phyloP scores from a whole-genome alignment of 129 eudicot genomes.

The Cynara cardunculus region DNA sequence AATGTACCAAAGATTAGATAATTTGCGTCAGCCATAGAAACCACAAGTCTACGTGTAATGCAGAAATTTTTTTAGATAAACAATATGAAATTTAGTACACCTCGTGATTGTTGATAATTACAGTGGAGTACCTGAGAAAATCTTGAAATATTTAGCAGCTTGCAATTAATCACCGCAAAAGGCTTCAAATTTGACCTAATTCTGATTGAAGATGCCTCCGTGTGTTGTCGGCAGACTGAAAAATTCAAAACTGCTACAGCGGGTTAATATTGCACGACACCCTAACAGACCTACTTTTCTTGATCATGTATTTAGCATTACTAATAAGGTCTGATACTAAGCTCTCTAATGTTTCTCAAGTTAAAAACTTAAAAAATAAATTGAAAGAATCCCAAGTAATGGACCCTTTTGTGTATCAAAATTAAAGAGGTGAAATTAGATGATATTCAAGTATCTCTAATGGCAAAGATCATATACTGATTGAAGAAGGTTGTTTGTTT shows the following conservation, averaged over 20 bases:
- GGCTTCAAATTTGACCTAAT: slow-evolving; percentile 13
- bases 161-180: slow-evolving; percentile 11
- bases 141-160: slow-evolving; percentile 5
- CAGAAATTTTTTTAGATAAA: background rate
- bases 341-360: too few species aligned
- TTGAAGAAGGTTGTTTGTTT: background rate
- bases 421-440: too few species aligned
- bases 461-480: slow-evolving; percentile 10
- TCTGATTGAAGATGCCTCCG: slow-evolving; percentile 19
- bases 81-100: background rate
- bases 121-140: slow-evolving; percentile 20
- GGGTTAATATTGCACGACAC: too few species aligned
- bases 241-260: slow-evolving; percentile 16
- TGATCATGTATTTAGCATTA: too few species aligned
- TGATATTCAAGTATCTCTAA: too few species aligned
- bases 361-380: too few species aligned
- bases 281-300: too few species aligned
- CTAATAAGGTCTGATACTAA: too few species aligned
- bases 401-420: too few species aligned
- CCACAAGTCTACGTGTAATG: background rate
- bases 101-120: background rate
- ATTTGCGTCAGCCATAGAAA: background rate
- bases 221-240: slow-evolving; percentile 12
- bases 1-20: too few species aligned
- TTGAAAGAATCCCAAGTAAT: too few species aligned